Conservation (phyloP, 768 basidiomycete species). For the Lentinula raphanica region DNA sequence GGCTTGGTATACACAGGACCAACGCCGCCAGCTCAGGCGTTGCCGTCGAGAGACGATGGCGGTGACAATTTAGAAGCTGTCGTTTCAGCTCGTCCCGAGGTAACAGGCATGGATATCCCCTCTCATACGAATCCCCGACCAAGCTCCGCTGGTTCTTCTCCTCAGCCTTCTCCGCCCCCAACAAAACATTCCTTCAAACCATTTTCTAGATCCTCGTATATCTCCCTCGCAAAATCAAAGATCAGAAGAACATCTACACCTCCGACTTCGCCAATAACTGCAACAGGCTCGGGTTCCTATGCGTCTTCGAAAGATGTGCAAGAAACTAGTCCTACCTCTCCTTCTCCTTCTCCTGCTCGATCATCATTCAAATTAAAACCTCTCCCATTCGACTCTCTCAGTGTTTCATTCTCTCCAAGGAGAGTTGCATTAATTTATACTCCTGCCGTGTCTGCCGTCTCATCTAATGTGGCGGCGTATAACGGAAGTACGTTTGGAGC, state of each 20-base stretch:
- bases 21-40: background rate
- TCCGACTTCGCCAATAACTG: background rate
- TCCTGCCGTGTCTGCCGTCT: constrained; percentile 1
- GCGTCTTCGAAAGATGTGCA: background rate
- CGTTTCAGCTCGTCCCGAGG: background rate
- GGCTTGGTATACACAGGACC: constrained; percentile 14
- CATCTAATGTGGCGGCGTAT: constrained; percentile 2
- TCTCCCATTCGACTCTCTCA: constrained; percentile 32
- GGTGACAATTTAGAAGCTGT: background rate
- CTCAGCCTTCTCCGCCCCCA: background rate
- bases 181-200: constrained; percentile 5
- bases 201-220: constrained; percentile 3
- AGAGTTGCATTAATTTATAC: constrained; percentile 34
- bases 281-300: background rate
- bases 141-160: background rate
- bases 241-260: background rate
- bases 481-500: constrained; percentile 6
- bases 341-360: background rate
- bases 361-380: constrained; percentile 13
- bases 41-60: background rate
- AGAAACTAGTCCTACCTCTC: background rate
- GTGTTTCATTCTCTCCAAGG: constrained; percentile 38
- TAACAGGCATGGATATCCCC: background rate
- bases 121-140: background rate
- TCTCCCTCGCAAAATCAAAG: constrained; percentile 5